Percentiles rank a stretch among this genome's conserved stretches.
Evolutionary conservation across 2,329 filamentous ascomycete species (phyloP).

Genomic region (Pleoardoris graminearum): DNA sequence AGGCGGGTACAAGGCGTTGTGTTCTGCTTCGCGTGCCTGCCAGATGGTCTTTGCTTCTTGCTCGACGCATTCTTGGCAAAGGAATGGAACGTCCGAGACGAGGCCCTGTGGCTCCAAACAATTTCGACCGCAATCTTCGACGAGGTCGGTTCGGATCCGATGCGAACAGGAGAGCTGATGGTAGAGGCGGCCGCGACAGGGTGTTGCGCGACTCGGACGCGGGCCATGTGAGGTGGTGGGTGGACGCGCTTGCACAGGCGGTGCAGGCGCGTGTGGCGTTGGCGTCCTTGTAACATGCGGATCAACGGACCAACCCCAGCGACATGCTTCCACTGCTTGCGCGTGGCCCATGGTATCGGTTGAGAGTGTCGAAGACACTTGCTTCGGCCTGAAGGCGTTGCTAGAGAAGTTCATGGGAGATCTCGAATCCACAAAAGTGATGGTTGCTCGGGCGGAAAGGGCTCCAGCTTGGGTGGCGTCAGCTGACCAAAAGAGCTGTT

Average conservation of each 20-base stretch:
- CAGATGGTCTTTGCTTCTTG: conserved; percentile 32
- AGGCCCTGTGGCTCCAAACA: conserved; percentile 36
- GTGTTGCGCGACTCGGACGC: conserved; percentile 35
- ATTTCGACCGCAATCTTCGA: conserved; percentile 42
- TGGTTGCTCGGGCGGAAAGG: background rate
- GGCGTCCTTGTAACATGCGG: conserved; percentile 18
- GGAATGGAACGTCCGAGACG: conserved; percentile 24
- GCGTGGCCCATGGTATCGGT: conserved; percentile 39
- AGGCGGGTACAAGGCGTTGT: conserved; percentile 32
- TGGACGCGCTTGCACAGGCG: conserved; percentile 13
- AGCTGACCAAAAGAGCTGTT: conserved; percentile 30
- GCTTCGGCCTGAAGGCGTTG: conserved; percentile 25
- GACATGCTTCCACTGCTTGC: conserved; percentile 38
- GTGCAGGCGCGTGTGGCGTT: conserved; percentile 9
- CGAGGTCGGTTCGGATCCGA: conserved; percentile 40
- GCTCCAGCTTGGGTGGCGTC: conserved; percentile 20
- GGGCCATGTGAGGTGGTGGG: conserved; percentile 21
- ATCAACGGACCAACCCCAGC: conserved; percentile 40
- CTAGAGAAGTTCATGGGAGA: conserved; percentile 38
- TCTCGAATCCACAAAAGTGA: background rate
- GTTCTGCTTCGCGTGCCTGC: conserved; percentile 31
- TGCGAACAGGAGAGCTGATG: conserved; percentile 43
- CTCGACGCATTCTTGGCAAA: conserved; percentile 41
- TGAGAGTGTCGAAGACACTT: conserved; percentile 26
- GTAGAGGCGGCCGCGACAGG: conserved; percentile 41